A percentile compares a stretch with the other conserved stretches of the same genome.
Evolutionary conservation across 1,284 basidiomycete genomes (phyloP).

Genomic region (Moniliella sp.): DNA sequence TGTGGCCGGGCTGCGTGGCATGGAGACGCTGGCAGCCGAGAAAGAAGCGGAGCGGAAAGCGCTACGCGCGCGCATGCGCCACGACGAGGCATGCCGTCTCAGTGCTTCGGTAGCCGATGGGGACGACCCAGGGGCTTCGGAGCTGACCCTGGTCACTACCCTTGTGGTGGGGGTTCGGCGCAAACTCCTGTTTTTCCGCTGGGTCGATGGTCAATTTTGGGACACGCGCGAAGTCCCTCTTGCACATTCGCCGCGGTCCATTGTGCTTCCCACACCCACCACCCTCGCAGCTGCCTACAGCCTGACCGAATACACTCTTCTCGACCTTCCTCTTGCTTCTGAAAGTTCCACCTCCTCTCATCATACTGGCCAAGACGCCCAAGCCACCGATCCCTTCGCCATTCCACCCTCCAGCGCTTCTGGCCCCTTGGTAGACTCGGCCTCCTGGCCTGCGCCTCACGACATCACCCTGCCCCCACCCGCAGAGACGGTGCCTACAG

Average conservation of each 20-base stretch:
- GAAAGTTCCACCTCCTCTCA: too few species aligned
- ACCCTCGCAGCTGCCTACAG: conserved; percentile 54
- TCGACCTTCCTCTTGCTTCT: conserved; percentile 39
- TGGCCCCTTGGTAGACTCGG: conserved; percentile 7
- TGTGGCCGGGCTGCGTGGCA: conserved; percentile 11
- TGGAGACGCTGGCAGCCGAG: conserved; percentile 6
- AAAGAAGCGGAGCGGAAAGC: conserved; percentile 1
- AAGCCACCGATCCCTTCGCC: too few species aligned
- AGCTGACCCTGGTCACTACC: conserved; percentile 42
- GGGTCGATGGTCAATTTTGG: conserved; percentile 58
- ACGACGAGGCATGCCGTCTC: too few species aligned
- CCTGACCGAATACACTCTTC: conserved; percentile 52
- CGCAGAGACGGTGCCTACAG: not conserved
- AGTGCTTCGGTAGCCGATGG: conserved; percentile 2
- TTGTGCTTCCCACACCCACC: conserved; percentile 47
- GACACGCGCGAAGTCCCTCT: conserved; percentile 56
- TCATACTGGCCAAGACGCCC: too few species aligned
- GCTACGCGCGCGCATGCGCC: conserved; percentile 1
- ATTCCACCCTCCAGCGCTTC: conserved; percentile 2
- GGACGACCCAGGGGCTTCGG: conserved; percentile 2
- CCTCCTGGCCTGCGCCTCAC: conserved; percentile 3
- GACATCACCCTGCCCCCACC: conserved; percentile 1
- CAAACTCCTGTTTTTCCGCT: conserved; percentile 61
- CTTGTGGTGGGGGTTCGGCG: conserved; percentile 66
- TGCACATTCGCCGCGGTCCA: conserved; percentile 60